Base-by-base conservation (phyloP, 495 filamentous ascomycete genomes). In the Penicillium steckii region DNA sequence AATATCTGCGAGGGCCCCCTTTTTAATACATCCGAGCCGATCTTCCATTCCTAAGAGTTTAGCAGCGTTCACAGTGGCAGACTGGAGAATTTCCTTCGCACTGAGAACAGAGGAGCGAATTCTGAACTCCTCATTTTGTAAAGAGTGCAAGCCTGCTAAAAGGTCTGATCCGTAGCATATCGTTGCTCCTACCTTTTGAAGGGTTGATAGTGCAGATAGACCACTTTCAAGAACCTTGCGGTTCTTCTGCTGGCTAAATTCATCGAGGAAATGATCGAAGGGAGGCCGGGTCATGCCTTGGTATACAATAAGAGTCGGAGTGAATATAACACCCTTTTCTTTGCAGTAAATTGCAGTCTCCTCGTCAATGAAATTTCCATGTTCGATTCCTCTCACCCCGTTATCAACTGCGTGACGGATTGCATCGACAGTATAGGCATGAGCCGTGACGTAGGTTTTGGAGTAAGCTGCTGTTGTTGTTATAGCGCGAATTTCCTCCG, bases 91-190 rank as follows among this genome's bases (percentile, higher is more conserved):
- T 40, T 71, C 68, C 18, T 62, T 44, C 6, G 66, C 53, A 32
- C 59, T 69, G 18, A 79, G 52, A 1, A 72, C 76, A 9, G 65
- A 41, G 1, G 67, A 56, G 15, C 78, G 64, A 6, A 81, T 55
- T 3, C 55, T 50, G 44, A 80, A 81, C 52, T 81, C 79, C 26
- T 68, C 57, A 6, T 63, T 72, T 67, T 82, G 75, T 26, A 69
- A 61, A 19, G 54, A 46, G 17, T 65, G 62, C 50, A 80, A 25
- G 3, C 67, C 68, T 1, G 66, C 76, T 0, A 82, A 60, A 1
- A 81, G 70, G 60, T 81, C 79, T 0, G 76, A 74, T 0, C 78
- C 79, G 50, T 68, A 80, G 57, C 77, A 81, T 33, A 82, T 76
- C 1, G 61, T 71, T 3, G 78, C 69, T 0, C 75, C 77, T 4